Evolutionary conservation across 768 basidiomycete species (phyloP).

Genomic region (Tylopilus sp.): DNA sequence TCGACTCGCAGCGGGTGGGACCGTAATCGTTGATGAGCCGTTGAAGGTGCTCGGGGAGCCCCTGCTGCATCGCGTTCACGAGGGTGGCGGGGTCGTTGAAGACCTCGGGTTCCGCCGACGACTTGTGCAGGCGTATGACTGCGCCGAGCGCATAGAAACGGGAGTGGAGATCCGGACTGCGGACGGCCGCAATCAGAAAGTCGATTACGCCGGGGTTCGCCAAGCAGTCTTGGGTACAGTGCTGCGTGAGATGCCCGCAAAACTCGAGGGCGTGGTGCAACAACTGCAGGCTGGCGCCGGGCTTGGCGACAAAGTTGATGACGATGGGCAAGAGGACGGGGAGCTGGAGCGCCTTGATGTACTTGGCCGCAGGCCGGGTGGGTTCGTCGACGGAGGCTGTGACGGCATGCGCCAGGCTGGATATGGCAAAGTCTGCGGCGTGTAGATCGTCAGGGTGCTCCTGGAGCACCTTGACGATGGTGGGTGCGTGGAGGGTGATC

Average conservation of each 20-base stretch:
- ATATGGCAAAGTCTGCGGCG: slow-evolving; percentile 48
- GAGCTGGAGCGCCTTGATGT: slow-evolving; percentile 42
- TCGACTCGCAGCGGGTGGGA: slow-evolving; percentile 43
- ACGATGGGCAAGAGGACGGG: slow-evolving; percentile 41
- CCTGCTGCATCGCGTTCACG: slow-evolving; percentile 38
- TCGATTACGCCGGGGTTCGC: slow-evolving; percentile 41
- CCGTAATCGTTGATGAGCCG: slow-evolving; percentile 52
- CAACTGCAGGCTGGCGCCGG: slow-evolving; percentile 38
- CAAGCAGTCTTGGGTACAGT: slow-evolving; percentile 44
- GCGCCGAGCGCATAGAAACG: slow-evolving; percentile 52
- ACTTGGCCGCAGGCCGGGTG: slow-evolving; percentile 34
- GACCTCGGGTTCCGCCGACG: slow-evolving; percentile 43
- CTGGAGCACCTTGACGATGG: slow-evolving; percentile 44
- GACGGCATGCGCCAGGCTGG: slow-evolving; percentile 51
- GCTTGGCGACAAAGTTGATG: slow-evolving; percentile 42
- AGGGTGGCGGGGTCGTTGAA: slow-evolving; percentile 49
- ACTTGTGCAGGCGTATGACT: slow-evolving; percentile 47
- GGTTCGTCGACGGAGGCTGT: slow-evolving; percentile 42
- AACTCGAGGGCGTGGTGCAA: slow-evolving; percentile 53
- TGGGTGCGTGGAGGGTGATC: slow-evolving; percentile 44
- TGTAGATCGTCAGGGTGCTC: slow-evolving; percentile 49
- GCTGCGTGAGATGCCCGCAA: slow-evolving; percentile 40
- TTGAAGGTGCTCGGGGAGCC: slow-evolving; percentile 44
- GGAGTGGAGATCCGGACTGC: slow-evolving; percentile 51
- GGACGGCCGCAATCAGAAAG: slow-evolving; percentile 55